Percentiles rank a stretch among this genome's conserved stretches.
phyloP scores from a whole-genome alignment of 306 rosid species.

The Trifolium pratense region DNA sequence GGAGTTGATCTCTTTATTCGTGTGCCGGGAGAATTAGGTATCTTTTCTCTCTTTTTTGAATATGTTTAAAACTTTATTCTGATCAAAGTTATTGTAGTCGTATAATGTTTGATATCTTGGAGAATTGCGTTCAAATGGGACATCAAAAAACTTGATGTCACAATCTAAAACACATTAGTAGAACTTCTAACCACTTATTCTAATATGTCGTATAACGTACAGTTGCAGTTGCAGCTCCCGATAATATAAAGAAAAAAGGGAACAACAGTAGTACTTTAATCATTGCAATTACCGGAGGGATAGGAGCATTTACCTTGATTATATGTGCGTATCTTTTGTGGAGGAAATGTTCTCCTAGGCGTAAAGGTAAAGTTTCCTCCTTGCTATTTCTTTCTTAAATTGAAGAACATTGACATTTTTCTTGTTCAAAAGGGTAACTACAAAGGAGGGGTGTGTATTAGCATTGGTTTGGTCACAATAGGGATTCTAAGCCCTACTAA shows the following conservation, averaged over 20 bases:
- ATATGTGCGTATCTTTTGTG: slow-evolving; percentile 29
- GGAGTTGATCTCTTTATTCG: slow-evolving; percentile 51
- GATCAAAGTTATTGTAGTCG: too few species aligned
- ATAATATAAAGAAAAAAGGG: slow-evolving; percentile 3
- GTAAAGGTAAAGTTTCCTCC: slow-evolving; percentile 24
- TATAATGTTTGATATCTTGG: too few species aligned
- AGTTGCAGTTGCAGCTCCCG: neutral
- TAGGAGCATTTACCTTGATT: slow-evolving; percentile 17
- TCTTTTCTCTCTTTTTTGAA: neutral
- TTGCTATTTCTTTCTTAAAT: neutral
- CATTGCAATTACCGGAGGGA: slow-evolving; percentile 7
- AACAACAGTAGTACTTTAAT: neutral
- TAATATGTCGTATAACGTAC: neutral
- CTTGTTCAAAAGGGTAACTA: too few species aligned
- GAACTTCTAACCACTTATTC: neutral
- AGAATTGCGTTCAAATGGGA: too few species aligned
- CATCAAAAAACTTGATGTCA: too few species aligned
- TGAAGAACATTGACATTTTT: neutral
- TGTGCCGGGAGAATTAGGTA: slow-evolving; percentile 41
- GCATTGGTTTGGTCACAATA: too few species aligned
- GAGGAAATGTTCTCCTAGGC: slow-evolving; percentile 26
- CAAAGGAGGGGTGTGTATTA: too few species aligned
- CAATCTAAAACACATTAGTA: neutral
- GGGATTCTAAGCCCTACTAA: too few species aligned
- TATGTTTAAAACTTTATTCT: too few species aligned